phyloP scores from a whole-genome alignment of 2,329 filamentous ascomycete species.

The Sporothrix phasma region DNA sequence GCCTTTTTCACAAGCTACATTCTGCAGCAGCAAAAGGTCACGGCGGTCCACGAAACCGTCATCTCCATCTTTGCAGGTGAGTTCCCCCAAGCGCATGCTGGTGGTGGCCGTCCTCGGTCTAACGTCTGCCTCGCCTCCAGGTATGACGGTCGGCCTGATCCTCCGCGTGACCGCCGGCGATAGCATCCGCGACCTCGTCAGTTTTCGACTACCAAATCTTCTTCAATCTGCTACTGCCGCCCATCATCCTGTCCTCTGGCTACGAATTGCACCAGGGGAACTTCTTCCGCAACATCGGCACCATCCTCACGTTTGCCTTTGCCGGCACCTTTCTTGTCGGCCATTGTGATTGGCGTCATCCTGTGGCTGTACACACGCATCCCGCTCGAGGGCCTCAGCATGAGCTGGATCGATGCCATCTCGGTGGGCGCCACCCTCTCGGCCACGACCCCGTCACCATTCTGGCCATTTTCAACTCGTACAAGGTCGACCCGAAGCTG shows the following conservation, averaged over 20 bases:
- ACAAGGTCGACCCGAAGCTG: conserved; percentile 97
- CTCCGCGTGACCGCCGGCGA: conserved; percentile 72
- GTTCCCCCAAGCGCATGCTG: too few relatives aligned
- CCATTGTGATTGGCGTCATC: conserved; percentile 82
- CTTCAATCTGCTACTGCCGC: conserved; percentile 96
- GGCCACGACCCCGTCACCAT: conserved; percentile 97
- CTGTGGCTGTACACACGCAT: conserved; percentile 83
- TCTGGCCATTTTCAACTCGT: conserved; percentile 96
- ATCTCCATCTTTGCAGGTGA: conserved; percentile 93
- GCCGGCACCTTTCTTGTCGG: conserved; percentile 94
- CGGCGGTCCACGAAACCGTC: conserved; percentile 95
- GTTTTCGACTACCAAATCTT: conserved; percentile 99
- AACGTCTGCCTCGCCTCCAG: conserved; percentile 33
- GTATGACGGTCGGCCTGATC: conserved; percentile 89
- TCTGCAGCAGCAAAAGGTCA: conserved; percentile 91
- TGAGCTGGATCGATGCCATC: conserved; percentile 91
- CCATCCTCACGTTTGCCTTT: conserved; percentile 94
- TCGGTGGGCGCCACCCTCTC: conserved; percentile 93
- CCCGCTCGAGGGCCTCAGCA: conserved; percentile 72
- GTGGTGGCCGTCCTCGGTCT: not conserved
- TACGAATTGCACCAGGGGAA: conserved; percentile 98
- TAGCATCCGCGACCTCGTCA: conserved; percentile 81
- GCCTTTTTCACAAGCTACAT: conserved; percentile 97
- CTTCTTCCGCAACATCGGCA: conserved; percentile 97
- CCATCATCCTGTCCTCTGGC: conserved; percentile 92